Evolutionary conservation across 169 alveolate genomes (phyloP).

Genomic region (Plasmodium berghei): DNA sequence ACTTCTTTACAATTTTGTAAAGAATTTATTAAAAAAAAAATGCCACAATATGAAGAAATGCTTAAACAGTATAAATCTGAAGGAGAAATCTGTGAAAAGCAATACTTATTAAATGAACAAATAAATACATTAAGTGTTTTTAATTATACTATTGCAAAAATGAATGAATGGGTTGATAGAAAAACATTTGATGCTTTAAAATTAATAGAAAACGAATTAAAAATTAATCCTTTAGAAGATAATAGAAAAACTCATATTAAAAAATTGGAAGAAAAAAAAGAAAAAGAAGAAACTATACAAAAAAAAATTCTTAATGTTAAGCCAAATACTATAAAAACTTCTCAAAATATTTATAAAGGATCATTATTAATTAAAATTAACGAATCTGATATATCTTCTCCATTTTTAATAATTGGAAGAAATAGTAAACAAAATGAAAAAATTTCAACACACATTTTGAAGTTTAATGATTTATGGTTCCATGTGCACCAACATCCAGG

Average conservation of each 20-base stretch:
- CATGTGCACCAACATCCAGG: conserved; percentile 87
- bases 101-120: conserved; percentile 37
- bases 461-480: conserved; percentile 83
- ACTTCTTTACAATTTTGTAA: conserved; percentile 50
- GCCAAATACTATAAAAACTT: conserved; percentile 76
- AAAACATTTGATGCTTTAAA: conserved; percentile 72
- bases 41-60: conserved; percentile 68
- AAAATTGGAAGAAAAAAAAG: conserved; percentile 57
- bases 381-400: conserved; percentile 80
- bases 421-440: conserved; percentile 85
- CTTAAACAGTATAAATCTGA: conserved; percentile 47
- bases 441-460: conserved; percentile 81
- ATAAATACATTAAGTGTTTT: conserved; percentile 54
- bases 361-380: conserved; percentile 77
- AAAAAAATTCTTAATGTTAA: conserved; percentile 74
- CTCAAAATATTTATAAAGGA: conserved; percentile 79
- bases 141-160: conserved; percentile 61
- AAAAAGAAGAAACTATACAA: conserved; percentile 70
- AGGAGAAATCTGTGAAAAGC: conserved; percentile 52
- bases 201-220: conserved; percentile 73
- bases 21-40: conserved; percentile 56
- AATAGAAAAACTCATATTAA: conserved; percentile 67
- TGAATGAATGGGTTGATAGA: conserved; percentile 72
- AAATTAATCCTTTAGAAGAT: conserved; percentile 65
- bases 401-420: conserved; percentile 82